Evolutionary conservation across 768 basidiomycete species (phyloP).

Genomic region (Rickenella mellea): DNA sequence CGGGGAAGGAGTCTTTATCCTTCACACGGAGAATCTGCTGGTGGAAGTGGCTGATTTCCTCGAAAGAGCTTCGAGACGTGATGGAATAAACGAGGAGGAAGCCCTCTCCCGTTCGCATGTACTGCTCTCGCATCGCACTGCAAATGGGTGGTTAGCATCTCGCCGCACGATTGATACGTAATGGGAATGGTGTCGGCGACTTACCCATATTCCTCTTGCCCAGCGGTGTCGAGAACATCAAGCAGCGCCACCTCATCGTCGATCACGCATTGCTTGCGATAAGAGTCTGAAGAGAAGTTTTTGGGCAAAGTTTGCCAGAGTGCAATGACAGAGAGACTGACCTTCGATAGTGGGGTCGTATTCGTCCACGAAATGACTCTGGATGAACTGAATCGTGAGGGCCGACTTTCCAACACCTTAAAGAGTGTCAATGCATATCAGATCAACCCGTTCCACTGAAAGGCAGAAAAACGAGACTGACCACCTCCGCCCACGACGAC

Average conservation of each 20-base stretch:
- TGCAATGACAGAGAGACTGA: constrained; percentile 18
- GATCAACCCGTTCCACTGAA: constrained; percentile 8
- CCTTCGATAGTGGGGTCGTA: constrained; percentile 95
- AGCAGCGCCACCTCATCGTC: constrained; percentile 98
- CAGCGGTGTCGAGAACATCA: constrained; percentile 95
- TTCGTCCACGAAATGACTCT: constrained; percentile 88
- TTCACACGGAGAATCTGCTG: constrained; percentile 96
- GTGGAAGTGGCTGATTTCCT: constrained; percentile 93
- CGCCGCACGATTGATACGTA: not conserved
- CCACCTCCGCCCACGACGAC: constrained; percentile 99
- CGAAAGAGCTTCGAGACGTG: constrained; percentile 95
- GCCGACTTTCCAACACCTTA: constrained; percentile 84
- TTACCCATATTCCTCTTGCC: constrained; percentile 96
- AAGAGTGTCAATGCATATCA: constrained; percentile 11
- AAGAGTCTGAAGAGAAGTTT: constrained; percentile 61
- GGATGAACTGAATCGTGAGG: constrained; percentile 96
- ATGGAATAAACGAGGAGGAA: constrained; percentile 97
- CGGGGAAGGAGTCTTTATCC: constrained; percentile 91
- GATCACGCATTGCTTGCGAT: constrained; percentile 93
- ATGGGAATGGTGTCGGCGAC: constrained; percentile 21
- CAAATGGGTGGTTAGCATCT: constrained; percentile 6
- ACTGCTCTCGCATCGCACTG: constrained; percentile 98
- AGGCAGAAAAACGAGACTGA: constrained; percentile 23
- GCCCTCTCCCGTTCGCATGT: constrained; percentile 97
- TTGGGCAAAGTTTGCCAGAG: constrained; percentile 1